phyloP scores from a whole-genome alignment of 257 asterid species.

The Cinchona pubescens region DNA sequence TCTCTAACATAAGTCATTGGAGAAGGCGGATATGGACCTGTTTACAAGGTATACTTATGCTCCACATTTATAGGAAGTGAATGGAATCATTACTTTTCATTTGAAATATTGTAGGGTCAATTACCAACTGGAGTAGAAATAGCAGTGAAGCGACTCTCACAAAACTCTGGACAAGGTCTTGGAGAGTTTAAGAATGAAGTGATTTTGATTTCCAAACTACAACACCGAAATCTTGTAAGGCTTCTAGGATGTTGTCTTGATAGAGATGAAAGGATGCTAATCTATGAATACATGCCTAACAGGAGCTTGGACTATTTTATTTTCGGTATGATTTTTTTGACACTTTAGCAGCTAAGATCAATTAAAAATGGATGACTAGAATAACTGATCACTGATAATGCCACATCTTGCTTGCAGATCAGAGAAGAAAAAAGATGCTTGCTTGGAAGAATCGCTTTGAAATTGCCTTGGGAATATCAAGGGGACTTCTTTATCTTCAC shows the following conservation, averaged over 20 bases:
- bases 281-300: conserved; percentile 40
- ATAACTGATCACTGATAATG: too few species aligned
- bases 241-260: conserved; percentile 42
- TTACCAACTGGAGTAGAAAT: conserved; percentile 28
- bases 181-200: conserved; percentile 24
- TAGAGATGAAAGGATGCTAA: conserved; percentile 36
- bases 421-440: too few species aligned
- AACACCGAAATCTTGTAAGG: conserved; percentile 42
- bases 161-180: conserved; percentile 39
- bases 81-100: background rate
- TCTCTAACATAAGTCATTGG: conserved; percentile 33
- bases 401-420: too few species aligned
- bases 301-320: conserved; percentile 37
- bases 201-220: conserved; percentile 40
- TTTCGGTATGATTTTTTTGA: conserved; percentile 26
- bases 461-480: too few species aligned
- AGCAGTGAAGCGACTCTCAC: conserved; percentile 47
- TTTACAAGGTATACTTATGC: conserved; percentile 36
- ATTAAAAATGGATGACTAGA: too few species aligned
- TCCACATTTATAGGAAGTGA: background rate
- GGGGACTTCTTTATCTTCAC: too few species aligned
- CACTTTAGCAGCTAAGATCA: background rate
- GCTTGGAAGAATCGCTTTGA: too few species aligned
- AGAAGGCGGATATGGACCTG: conserved; percentile 50
- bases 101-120: conserved; percentile 29